Evolutionary conservation across 2,329 filamentous ascomycete genomes (phyloP), one percentile per base, ranked within the genome.

Genomic region (Xylaria multiplex): DNA sequence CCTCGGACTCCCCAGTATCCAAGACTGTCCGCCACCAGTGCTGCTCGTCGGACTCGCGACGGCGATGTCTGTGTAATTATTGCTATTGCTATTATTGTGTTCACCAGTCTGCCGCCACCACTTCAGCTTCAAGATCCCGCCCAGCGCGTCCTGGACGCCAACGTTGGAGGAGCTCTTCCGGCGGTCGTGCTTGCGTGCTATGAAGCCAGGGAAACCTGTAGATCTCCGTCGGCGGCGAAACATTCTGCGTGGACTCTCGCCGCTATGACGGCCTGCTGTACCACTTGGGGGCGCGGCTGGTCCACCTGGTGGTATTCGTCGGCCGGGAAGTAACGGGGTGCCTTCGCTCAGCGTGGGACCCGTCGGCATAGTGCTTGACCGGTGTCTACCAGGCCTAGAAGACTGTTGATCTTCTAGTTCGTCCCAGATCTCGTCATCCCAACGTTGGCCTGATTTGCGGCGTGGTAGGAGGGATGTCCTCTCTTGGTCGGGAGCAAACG

Each of bases 351-450:
- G 42, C 1, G 52, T 73, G 1, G 74, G 77, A 0, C 59, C 69
- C 16, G 61, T 59, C 7, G 85, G 83, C 42, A 87, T 65, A 2
- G 85, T 86, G 60, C 79, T 83, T 11, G 85, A 85, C 14, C 85
- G 82, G 27, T 79, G 75, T 52, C 83, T 79, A 48, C 80, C 77
- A 58, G 81, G 79, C 63, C 77, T 80, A 35, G 80, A 77, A 22
- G 80, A 79, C 57, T 88, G 85, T 46, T 91, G 88, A 72, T 97
- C 93, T 74, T 96, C 90, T 14, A 97, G 84, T 76, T 96, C 93
- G 62, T 89, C 91, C 93, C 93, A 97, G 37, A 97, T 96, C 72
- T 96, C 92, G 75, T 96, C 91, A 63, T 87, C 81, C 83, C 86
- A 87, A 59, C 88, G 76, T 45, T 81, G 83, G 19, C 83, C 84